Percentiles rank a stretch among this genome's conserved stretches.
Evolutionary conservation across 176 grass and related monocot genomes (phyloP).

Genomic region (Hsuehochloa calcarea): DNA sequence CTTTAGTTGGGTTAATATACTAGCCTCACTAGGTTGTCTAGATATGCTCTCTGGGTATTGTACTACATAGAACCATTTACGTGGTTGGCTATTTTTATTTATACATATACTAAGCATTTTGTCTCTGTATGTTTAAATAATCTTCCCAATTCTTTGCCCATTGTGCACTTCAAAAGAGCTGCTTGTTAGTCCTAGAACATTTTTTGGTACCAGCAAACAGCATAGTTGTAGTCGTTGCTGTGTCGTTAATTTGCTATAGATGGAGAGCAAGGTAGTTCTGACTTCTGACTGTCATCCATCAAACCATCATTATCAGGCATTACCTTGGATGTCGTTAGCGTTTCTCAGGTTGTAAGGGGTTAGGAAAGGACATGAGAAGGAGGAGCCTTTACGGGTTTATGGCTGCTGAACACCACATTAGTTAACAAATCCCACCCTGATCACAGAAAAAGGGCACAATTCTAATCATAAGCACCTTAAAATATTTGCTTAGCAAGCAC

Average conservation of each 20-base stretch:
- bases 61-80: not conserved
- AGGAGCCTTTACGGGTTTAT: not conserved
- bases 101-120: not conserved
- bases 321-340: not conserved
- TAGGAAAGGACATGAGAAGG: not conserved
- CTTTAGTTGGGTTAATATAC: not conserved
- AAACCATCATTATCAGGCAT: not conserved
- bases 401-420: not conserved
- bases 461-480: not conserved
- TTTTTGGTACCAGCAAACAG: not conserved
- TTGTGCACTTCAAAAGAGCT: conserved; percentile 15
- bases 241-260: not conserved
- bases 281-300: not conserved
- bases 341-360: not conserved
- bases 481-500: not conserved
- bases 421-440: not conserved
- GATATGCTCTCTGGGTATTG: not conserved
- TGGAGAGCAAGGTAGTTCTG: not conserved
- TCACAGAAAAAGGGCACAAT: not conserved
- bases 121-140: not conserved
- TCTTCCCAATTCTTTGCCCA: not conserved
- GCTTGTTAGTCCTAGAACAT: not conserved
- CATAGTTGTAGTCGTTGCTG: not conserved
- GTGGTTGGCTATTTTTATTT: not conserved
- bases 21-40: not conserved